Evolutionary conservation across 1,139 yeast species (phyloP).

Genomic region (Yamadazyma songkhlaensis): DNA sequence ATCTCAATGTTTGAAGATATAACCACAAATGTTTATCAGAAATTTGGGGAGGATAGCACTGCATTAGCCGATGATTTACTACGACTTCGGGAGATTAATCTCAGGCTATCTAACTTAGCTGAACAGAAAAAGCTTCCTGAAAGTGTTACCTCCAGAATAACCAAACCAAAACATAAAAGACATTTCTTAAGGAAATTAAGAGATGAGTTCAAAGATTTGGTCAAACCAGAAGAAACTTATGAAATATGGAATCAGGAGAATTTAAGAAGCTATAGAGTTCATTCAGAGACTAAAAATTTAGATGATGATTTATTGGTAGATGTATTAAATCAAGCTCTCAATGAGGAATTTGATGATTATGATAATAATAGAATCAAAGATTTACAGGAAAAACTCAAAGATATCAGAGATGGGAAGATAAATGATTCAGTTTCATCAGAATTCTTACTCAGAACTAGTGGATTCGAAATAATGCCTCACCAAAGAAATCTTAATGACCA

Average conservation of each 20-base stretch:
- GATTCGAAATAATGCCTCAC: slow-evolving; percentile 30
- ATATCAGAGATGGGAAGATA: slow-evolving; percentile 17
- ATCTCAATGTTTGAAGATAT: slow-evolving; percentile 8
- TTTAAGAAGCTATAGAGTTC: slow-evolving; percentile 12
- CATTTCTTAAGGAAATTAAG: slow-evolving; percentile 4
- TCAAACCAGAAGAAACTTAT: slow-evolving; percentile 29
- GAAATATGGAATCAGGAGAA: slow-evolving; percentile 34
- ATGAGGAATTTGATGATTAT: slow-evolving; percentile 6
- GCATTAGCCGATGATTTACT: slow-evolving; percentile 1
- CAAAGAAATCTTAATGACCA: neutral
- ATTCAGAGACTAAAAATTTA: slow-evolving; percentile 11
- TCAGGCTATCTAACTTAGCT: neutral
- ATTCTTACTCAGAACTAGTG: slow-evolving; percentile 24
- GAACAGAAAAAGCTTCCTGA: neutral
- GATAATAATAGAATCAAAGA: slow-evolving; percentile 6
- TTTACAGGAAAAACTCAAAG: slow-evolving; percentile 12
- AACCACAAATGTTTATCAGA: slow-evolving; percentile 1
- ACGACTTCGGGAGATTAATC: slow-evolving; percentile 5
- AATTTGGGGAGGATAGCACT: neutral
- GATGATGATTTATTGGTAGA: slow-evolving; percentile 7
- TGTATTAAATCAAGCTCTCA: slow-evolving; percentile 1
- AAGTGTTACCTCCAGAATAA: neutral
- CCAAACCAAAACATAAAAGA: slow-evolving; percentile 4
- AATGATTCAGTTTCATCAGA: slow-evolving; percentile 17
- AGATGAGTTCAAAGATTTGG: slow-evolving; percentile 6